phyloP scores from a whole-genome alignment of 2,329 filamentous ascomycete genomes.

The Pseudopithomyces maydicus region DNA sequence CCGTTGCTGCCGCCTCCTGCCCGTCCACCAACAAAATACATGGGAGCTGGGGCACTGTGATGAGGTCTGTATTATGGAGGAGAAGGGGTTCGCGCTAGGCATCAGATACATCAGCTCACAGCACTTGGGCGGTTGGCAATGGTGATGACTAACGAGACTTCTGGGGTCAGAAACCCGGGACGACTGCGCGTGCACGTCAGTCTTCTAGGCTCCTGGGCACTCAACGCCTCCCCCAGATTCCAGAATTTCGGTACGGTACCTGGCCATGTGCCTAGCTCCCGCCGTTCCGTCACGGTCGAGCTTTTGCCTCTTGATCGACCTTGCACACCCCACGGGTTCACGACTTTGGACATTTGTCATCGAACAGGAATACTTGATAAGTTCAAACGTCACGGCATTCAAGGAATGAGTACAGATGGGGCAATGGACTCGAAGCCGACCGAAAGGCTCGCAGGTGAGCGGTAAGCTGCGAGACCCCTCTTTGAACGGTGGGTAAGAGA shows the following conservation, averaged over 20 bases:
- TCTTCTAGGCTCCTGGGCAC: slow-evolving; percentile 6
- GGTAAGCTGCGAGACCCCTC: neutral
- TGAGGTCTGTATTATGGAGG: too few species aligned
- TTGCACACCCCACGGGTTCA: neutral
- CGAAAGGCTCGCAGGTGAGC: neutral
- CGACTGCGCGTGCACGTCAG: slow-evolving; percentile 17
- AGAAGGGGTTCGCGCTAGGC: neutral
- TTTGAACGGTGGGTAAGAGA: neutral
- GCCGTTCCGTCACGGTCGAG: slow-evolving; percentile 20
- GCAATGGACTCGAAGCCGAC: neutral
- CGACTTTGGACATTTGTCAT: neutral
- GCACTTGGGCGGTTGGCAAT: slow-evolving; percentile 9
- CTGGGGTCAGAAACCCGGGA: slow-evolving; percentile 9
- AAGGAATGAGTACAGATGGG: too few species aligned
- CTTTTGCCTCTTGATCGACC: slow-evolving; percentile 25
- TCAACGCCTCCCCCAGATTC: slow-evolving; percentile 33
- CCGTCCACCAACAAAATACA: too few species aligned
- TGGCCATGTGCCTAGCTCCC: slow-evolving; percentile 29
- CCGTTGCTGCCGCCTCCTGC: too few species aligned
- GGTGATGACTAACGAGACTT: slow-evolving; percentile 25
- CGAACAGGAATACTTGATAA: neutral
- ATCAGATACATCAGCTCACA: neutral
- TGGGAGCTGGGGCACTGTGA: too few species aligned
- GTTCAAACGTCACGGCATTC: neutral
- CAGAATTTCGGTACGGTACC: slow-evolving; percentile 29